Evolutionary conservation across 371 early-diverging fungal genomes (phyloP), one percentile per base, ranked within the genome.

Genomic region (Mortierella polycephala): DNA sequence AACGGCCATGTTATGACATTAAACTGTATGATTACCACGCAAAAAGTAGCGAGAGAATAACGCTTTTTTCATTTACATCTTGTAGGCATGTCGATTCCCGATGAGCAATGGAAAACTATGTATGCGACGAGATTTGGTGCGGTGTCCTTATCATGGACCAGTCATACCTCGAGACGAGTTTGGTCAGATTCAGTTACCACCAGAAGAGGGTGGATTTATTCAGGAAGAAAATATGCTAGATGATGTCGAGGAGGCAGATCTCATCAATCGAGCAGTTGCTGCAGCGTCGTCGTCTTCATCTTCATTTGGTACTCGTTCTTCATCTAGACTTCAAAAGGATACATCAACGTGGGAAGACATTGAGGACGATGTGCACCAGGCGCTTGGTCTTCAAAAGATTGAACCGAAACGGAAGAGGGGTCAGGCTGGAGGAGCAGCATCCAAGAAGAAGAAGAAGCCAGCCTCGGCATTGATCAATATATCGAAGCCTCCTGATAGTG

Each of bases 101-200:
- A 69, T 93, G 57, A 85, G 80, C 16, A 88, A 86, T 68, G 93
- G 94, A 14, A 81, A 83, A 16, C 81, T 93, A 37, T 93, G 94
- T 58, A 87, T 88, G 20, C 81, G 94, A 40, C 86, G 87, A 37
- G 94, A 93, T 67, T 69, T 91, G 42, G 83, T 89, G 0, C 87
- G 84, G 12, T 93, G 94, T 65, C 94, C 94, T 2, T 89, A 90
- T 49, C 94, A 93, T 75, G 94, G 94, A 0, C 74, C 61, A 13
- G 85, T 92, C 16, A 84, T 93, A 14, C 89, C 91, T 0, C 83
- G 94, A 7, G 91, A 92, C 52, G 91, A 89, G 39, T 42, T 76
- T 7, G 91, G 91, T 13, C 72, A 71, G 46, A 64, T 69, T n/a
- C 65, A 70, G 61, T 37, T 74, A 71, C 54, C 66, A 65, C 10